These are phyloP conservation scores for Puccinia coronata DNA, from an alignment of 1,284 basidiomycete genomes.

Conservation along the genomic window DNA sequence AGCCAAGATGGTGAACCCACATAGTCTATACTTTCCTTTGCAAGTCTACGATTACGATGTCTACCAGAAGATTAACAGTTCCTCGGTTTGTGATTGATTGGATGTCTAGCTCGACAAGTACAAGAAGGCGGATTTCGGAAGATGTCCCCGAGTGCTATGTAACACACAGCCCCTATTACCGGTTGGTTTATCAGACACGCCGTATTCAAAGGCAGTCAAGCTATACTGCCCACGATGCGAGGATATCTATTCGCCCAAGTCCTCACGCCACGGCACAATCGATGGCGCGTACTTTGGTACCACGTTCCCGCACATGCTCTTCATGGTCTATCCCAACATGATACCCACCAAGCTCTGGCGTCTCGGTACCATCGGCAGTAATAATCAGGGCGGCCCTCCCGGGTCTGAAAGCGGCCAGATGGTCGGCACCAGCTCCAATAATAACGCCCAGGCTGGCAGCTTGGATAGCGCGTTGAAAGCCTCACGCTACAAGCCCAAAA, in stretches of 20 bases:
- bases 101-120: constrained; percentile 82
- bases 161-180: constrained; percentile 86
- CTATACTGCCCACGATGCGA: constrained; percentile 95
- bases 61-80: too few species aligned
- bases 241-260: constrained; percentile 93
- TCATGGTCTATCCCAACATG: constrained; percentile 89
- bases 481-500: constrained; percentile 82
- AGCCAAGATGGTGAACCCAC: constrained; percentile 28
- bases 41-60: too few species aligned
- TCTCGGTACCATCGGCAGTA: constrained; percentile 53
- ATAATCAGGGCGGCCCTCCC: constrained; percentile 60
- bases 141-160: constrained; percentile 91
- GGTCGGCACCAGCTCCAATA: constrained; percentile 62
- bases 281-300: constrained; percentile 97
- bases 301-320: constrained; percentile 87
- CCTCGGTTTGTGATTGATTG: too few species aligned
- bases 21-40: too few species aligned
- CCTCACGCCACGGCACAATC: constrained; percentile 87
- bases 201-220: constrained; percentile 94
- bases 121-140: constrained; percentile 92
- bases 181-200: constrained; percentile 88
- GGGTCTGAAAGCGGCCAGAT: constrained; percentile 60
- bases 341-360: constrained; percentile 77
- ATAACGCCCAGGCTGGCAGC: constrained; percentile 59
- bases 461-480: constrained; percentile 73